Percentiles rank a stretch among this genome's conserved stretches.
Conservation (phyloP, 306 rosid species). For the Leucaena leucocephala region DNA sequence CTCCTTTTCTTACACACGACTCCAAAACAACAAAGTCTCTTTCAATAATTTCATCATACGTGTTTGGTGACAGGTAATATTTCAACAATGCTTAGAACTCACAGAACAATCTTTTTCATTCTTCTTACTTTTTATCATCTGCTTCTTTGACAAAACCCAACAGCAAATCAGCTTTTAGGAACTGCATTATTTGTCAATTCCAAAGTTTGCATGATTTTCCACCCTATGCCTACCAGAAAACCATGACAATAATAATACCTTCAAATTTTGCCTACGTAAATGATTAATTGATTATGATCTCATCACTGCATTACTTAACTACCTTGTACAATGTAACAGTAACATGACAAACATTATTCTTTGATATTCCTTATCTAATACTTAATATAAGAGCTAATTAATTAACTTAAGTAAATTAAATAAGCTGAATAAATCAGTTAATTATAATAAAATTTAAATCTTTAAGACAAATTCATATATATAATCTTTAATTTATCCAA, state of each 20-base stretch:
- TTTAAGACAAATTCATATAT: too few relatives aligned
- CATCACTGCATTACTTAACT: background rate
- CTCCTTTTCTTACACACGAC: conserved; percentile 48
- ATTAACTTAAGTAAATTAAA: too few relatives aligned
- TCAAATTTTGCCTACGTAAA: conserved; percentile 4
- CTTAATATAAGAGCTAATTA: too few relatives aligned
- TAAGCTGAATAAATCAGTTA: too few relatives aligned
- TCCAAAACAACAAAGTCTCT: conserved; percentile 23
- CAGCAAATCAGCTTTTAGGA: conserved; percentile 33
- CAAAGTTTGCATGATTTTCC: conserved; percentile 42
- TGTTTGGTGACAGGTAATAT: conserved; percentile 43
- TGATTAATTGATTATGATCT: background rate
- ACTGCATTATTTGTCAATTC: conserved; percentile 33
- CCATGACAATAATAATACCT: conserved; percentile 16
- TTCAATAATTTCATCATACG: conserved; percentile 33
- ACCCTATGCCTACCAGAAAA: conserved; percentile 37
- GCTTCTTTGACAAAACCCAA: conserved; percentile 26
- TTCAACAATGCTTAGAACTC: conserved; percentile 44
- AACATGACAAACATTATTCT: too few relatives aligned
- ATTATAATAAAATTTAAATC: too few relatives aligned
- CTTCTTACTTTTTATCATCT: background rate
- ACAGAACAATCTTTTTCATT: conserved; percentile 42
- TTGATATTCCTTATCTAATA: background rate
- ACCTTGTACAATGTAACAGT: background rate
- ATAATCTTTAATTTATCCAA: too few relatives aligned